Evolutionary conservation across 495 filamentous ascomycete genomes (phyloP).

Genomic region (Chaetomium fimeti): DNA sequence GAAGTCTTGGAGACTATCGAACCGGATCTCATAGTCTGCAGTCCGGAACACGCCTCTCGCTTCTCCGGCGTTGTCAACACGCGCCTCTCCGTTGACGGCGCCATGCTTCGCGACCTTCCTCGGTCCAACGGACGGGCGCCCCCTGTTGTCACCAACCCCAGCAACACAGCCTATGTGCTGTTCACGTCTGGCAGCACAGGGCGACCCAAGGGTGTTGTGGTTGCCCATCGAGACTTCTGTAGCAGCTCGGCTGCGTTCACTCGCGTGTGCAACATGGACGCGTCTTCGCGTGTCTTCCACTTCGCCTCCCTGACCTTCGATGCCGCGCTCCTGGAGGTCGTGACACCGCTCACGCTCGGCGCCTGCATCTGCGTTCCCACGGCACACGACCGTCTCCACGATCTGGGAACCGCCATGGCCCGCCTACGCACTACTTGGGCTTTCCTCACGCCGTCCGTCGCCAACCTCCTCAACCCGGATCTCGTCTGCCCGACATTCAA

Average conservation of each 20-base stretch:
- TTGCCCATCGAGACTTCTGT: constrained; percentile 41
- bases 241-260: constrained; percentile 40
- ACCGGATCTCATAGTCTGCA: constrained; percentile 36
- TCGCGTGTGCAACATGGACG: constrained; percentile 10
- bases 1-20: constrained; percentile 30
- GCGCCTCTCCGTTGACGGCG: constrained; percentile 18
- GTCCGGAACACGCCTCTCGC: constrained; percentile 21
- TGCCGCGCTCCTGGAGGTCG: constrained; percentile 54
- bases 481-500: constrained; percentile 28
- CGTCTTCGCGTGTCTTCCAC: constrained; percentile 48
- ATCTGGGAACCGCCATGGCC: constrained; percentile 30
- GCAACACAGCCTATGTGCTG: constrained; percentile 45
- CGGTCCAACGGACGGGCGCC: background rate
- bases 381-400: constrained; percentile 47
- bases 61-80: constrained; percentile 17
- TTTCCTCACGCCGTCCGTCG: constrained; percentile 30
- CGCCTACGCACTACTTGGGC: constrained; percentile 27
- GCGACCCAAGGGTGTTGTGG: constrained; percentile 47
- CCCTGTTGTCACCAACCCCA: constrained; percentile 5
- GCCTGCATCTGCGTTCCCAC: constrained; percentile 63
- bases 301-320: constrained; percentile 63
- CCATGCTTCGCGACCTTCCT: constrained; percentile 21
- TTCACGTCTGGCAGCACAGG: constrained; percentile 63
- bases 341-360: constrained; percentile 57
- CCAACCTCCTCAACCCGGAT: constrained; percentile 32